Base-by-base conservation (phyloP, 495 filamentous ascomycete genomes). In the Penicillium verhagenii region DNA sequence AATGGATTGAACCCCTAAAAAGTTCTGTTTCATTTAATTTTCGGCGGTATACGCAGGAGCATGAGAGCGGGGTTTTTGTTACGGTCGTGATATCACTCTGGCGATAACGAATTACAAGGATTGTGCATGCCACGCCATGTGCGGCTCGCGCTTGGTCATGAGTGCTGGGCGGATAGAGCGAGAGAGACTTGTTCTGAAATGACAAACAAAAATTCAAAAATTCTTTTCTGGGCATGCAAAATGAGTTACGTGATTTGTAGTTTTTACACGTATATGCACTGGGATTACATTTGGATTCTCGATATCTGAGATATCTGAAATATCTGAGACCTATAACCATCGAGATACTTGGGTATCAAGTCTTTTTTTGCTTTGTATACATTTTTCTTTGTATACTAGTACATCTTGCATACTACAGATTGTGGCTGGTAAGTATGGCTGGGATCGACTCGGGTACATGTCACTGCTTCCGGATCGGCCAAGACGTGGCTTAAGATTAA, bases 1-100 rank as follows among this genome's bases (percentile, higher is more conserved):
- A 86, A 73, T 73, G 71, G 60, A 65, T 58, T 65, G 61, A 64
- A 67, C 61, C 48, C 28, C 53, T n/a, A 63, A 68, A 58, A 35
- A 63, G 64, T 71, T 67, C 61, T 60, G 35, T 65, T 67, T 62
- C 61, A 40, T 58, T 66, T 64, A 60, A 47, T 58, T 58, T 54
- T 47, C 50, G 63, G 58, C 38, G 59, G 50, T 56, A 59, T 51
- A 57, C 25, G 58, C 61, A 58, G 62, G 59, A 59, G 59, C 56
- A 57, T 52, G 53, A 64, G 56, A 56, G 62, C 61, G 56, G 62
- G 59, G 62, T 62, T 60, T 63, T 67, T 65, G 61, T n/a, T 62
- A 59, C 57, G 64, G 61, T 61, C 54, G 59, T 61, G 61, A 60
- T 67, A 66, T 63, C 63, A 56, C 54, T 63, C 63, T 66, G 65